Conservation (phyloP, 306 rosid genomes). For the Cucurbita argyrosperma region DNA sequence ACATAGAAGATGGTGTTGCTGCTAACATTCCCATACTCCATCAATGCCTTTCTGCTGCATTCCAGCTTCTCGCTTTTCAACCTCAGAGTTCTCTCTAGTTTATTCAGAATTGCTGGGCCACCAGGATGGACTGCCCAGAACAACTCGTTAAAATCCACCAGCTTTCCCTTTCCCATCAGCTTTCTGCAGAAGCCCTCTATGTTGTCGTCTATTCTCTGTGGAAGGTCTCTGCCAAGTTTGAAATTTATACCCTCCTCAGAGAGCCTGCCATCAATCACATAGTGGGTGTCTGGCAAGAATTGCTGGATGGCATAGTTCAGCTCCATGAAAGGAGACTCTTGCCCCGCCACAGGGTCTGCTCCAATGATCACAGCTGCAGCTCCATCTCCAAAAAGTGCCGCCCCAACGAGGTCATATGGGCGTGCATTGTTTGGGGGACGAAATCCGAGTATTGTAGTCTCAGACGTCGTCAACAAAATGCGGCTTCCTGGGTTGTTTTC, state of each 20-base stretch:
- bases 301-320: conserved; percentile 59
- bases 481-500: conserved; percentile 89
- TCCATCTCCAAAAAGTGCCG: conserved; percentile 93
- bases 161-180: conserved; percentile 27
- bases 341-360: conserved; percentile 30
- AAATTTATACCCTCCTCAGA: conserved; percentile 82
- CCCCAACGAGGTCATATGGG: conserved; percentile 94
- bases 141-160: conserved; percentile 49
- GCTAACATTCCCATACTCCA: conserved; percentile 85
- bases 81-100: conserved; percentile 40
- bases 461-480: conserved; percentile 62
- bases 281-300: conserved; percentile 60
- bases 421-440: conserved; percentile 69
- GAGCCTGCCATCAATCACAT: conserved; percentile 65
- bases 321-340: conserved; percentile 80
- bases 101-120: conserved; percentile 80
- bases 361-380: conserved; percentile 85
- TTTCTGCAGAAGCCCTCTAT: conserved; percentile 71
- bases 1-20: conserved; percentile 89
- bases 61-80: conserved; percentile 48
- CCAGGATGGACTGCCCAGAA: conserved; percentile 98
- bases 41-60: conserved; percentile 66
- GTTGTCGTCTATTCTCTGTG: conserved; percentile 77
- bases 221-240: conserved; percentile 90
- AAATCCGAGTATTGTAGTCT: conserved; percentile 84